Percentiles rank a stretch among this genome's conserved stretches.
Evolutionary conservation across 768 basidiomycete genomes (phyloP).

Genomic region (Xerocomus brunneocitrinus): DNA sequence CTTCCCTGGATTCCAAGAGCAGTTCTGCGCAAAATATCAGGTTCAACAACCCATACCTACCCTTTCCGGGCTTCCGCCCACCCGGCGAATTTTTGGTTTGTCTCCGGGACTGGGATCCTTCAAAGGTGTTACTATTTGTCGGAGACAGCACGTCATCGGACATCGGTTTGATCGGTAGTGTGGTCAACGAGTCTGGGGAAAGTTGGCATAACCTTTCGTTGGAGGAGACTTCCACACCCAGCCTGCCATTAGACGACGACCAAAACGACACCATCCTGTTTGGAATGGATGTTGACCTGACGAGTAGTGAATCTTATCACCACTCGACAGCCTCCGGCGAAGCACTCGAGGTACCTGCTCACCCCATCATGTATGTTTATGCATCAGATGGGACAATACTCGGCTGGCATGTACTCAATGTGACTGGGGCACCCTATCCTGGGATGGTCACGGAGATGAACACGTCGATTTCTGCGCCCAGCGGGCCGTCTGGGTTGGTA

Average conservation of each 20-base stretch:
- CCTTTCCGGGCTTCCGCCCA: constrained; percentile 42
- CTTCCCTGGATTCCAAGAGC: constrained; percentile 40
- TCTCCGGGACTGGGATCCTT: constrained; percentile 43
- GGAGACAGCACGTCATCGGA: constrained; percentile 51
- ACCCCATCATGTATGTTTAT: constrained; percentile 70
- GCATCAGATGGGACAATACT: constrained; percentile 74
- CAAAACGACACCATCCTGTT: constrained; percentile 67
- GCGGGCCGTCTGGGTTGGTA: constrained; percentile 14
- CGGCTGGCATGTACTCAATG: constrained; percentile 67
- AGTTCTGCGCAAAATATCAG: constrained; percentile 35
- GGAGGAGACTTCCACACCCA: constrained; percentile 49
- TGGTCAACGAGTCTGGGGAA: constrained; percentile 28
- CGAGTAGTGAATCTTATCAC: constrained; percentile 39
- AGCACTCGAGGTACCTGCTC: constrained; percentile 39
- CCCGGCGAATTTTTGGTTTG: constrained; percentile 40
- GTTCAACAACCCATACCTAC: constrained; percentile 38
- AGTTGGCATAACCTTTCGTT: constrained; percentile 43
- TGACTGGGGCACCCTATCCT: constrained; percentile 47
- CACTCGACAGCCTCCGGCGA: constrained; percentile 40
- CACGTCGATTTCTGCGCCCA: constrained; percentile 5
- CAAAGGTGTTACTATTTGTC: constrained; percentile 39
- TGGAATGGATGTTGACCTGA: constrained; percentile 63
- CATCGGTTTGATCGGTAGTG: constrained; percentile 41
- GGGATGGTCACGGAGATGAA: constrained; percentile 41
- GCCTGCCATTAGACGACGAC: constrained; percentile 64